Base-by-base conservation (phyloP, 1,284 basidiomycete genomes). In the Malassezia obtusa region DNA sequence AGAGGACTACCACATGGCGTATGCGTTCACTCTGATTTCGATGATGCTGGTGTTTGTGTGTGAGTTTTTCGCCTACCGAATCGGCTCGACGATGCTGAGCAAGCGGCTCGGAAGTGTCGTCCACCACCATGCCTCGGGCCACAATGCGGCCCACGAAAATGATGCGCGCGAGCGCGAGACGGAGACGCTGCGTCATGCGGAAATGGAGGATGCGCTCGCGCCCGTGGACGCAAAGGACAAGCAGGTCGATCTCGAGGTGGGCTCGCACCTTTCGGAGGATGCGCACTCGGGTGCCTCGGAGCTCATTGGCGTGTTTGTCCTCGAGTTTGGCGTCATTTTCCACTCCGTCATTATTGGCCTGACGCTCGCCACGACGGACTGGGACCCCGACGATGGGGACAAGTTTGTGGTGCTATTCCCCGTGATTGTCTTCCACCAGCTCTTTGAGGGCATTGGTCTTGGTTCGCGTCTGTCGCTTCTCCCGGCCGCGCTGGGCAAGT, bases 301-400 rank as follows among this genome's bases (percentile, higher is more conserved):
- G 75, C 78, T 94, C 44, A 79, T 96, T 40, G 90, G 89, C 19
- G 79, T 90, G 38, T 83, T 80, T 37, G 89, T 91, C 59, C 79
- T 92, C 54, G 89, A 82, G 73, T 92, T 96, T 66, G 94, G 92
- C 65, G 87, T 96, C 44, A 77, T 91, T 12, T 78, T 98, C 57
- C 90, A 94, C 44, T 74, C 76, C 67, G 71, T 95, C 37, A 81
- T 98, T 61, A 89, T 98, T 63, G 92, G 92, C 1, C 77, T 98
- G 22, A 96, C 92, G 0, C 82, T 98, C 41, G 90, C 89, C 19
- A 88, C 92, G 30, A 82, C 86, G 65, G 76, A 80, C 24, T 55
- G 40, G 40, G 22, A 33, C 28, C 19, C 19, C 5, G 33, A 35
- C 7, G 32, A 36, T 4, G 52, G 52, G 4, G 52, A 54, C 10